Evolutionary conservation across 148 eudicot species (phyloP).

Genomic region (Fagopyrum esculentum): DNA sequence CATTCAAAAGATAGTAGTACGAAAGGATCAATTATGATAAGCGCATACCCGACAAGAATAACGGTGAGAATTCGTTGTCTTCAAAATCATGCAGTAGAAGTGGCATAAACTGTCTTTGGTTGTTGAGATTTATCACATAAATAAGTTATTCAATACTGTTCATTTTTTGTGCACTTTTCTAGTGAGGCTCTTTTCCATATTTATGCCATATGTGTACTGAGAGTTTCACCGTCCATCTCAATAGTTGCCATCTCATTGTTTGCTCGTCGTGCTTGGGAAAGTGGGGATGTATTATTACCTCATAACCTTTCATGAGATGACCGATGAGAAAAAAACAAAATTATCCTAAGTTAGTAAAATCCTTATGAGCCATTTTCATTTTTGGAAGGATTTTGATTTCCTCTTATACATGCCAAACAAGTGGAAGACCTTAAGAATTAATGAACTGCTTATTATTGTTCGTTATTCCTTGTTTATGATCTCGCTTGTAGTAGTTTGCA

Average conservation of each 20-base stretch:
- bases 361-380: neutral
- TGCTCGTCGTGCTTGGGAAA: neutral
- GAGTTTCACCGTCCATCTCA: neutral
- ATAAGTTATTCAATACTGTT: neutral
- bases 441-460: neutral
- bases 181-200: neutral
- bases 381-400: neutral
- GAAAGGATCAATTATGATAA: slow-evolving; percentile 73
- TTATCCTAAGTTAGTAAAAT: too few relatives aligned
- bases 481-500: neutral
- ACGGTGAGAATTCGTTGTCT: slow-evolving; percentile 36
- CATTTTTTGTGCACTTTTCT: neutral
- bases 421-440: neutral
- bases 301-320: neutral
- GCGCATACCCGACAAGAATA: slow-evolving; percentile 61
- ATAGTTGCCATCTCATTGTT: neutral
- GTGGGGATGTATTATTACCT: neutral
- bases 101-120: neutral
- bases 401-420: neutral
- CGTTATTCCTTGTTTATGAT: neutral
- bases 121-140: neutral
- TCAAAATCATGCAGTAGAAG: neutral
- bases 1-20: slow-evolving; percentile 38
- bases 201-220: too few relatives aligned
- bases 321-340: too few relatives aligned